Base-by-base conservation (phyloP, 352 stramenopile genomes). In the Phytophthora colocasiae region DNA sequence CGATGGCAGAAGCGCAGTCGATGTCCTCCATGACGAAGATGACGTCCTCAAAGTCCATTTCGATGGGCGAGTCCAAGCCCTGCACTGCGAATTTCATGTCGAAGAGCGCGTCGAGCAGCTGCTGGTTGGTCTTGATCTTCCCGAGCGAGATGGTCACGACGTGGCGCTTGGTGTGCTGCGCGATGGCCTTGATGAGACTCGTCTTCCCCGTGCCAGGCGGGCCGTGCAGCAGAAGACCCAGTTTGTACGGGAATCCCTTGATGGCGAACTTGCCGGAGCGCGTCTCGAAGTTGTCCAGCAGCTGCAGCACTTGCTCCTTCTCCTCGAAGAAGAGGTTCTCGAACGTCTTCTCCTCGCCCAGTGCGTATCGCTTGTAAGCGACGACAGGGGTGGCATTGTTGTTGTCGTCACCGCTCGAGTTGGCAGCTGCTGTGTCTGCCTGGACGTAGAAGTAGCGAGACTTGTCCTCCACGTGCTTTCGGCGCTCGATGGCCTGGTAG, bases 11-110 rank as follows among this genome's bases (percentile, higher is more conserved):
- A 10, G 87, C 83, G 34, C 85, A 92, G 71, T 97, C 90, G 46
- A 96, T 87, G 75, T 96, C 88, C 62, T 97, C 89, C 81, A 97
- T 94, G 17, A 97, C 91, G 62, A 93, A 97, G 12, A 97, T 86
- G n/a, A 95, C 74, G 59, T 97, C 84, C 29, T 93, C 83, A 60
- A 96, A 93, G 12, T 39, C 63, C 50, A 96, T 81, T 38, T 79
- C 76, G 1, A 95, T 68, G 0, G 86, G 85, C 34, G 85, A 78
- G 26, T 94, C 84, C 36, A 90, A 57, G 0, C 78, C 86, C 0
- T 83, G 56, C 2, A 95, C 83, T 0, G 50, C 48, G 45, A 91
- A 94, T n/a, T 66, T 75, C 49, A 91, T 73, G 50, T 95, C 84
- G 63, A 95, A 94, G 26, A 96, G 74, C n/a, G 87, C 73, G 50